Conservation (phyloP, 1,139 yeast genomes). For the Yamadazyma sp. region DNA sequence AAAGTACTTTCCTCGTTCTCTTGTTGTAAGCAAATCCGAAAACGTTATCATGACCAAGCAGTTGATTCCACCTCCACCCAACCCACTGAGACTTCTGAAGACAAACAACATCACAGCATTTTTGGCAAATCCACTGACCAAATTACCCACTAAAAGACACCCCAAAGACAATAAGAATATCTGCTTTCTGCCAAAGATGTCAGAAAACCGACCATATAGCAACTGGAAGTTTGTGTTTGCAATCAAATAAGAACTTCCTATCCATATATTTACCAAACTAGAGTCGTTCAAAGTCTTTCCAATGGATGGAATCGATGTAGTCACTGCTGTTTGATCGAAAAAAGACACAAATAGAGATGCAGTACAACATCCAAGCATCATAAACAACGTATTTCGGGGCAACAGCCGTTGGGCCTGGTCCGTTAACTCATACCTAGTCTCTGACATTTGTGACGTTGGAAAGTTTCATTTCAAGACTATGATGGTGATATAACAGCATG, state of each 20-base stretch:
- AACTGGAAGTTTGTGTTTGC: slow-evolving; percentile 48
- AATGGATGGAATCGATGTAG: slow-evolving; percentile 43
- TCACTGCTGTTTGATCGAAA: slow-evolving; percentile 42
- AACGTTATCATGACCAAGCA: slow-evolving; percentile 44
- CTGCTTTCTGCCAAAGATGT: slow-evolving; percentile 44
- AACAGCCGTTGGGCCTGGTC: slow-evolving; percentile 16
- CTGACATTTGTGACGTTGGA: slow-evolving; percentile 1
- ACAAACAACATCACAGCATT: slow-evolving; percentile 38
- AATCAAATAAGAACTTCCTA: slow-evolving; percentile 45
- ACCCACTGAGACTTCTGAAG: slow-evolving; percentile 44
- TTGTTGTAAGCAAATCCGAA: slow-evolving; percentile 41
- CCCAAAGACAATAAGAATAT: slow-evolving; percentile 33
- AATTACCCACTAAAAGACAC: slow-evolving; percentile 36
- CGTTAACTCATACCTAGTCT: slow-evolving; percentile 5
- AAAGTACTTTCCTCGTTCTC: slow-evolving; percentile 44
- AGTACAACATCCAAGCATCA: slow-evolving; percentile 15
- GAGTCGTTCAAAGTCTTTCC: slow-evolving; percentile 37
- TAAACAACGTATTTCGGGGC: slow-evolving; percentile 11
- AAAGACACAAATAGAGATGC: slow-evolving; percentile 31
- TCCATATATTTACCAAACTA: slow-evolving; percentile 43
- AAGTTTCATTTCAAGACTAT: not conserved
- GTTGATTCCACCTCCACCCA: slow-evolving; percentile 47
- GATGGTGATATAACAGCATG: not conserved
- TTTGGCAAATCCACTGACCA: slow-evolving; percentile 42
- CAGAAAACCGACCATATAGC: slow-evolving; percentile 40